A percentile compares a stretch with the other conserved stretches of the same genome.
Conservation (phyloP, 164 flowering plant genomes). For the Dillenia suffruticosa region DNA sequence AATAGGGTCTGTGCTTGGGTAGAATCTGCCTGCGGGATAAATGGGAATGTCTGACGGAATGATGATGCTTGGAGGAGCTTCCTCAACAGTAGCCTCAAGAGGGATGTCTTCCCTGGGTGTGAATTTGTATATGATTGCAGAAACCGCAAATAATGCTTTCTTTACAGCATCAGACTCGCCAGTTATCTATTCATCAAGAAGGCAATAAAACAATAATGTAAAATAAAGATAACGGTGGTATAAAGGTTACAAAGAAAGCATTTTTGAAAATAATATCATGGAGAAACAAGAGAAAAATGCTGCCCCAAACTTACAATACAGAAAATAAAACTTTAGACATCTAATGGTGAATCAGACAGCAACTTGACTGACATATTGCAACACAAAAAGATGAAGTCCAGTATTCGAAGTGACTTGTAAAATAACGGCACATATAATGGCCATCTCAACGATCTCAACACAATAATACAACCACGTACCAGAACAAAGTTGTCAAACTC, state of each 20-base stretch:
- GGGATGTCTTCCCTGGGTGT: constrained; percentile 80
- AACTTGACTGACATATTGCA: neutral
- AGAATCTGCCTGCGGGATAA: constrained; percentile 65
- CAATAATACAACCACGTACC: constrained; percentile 40
- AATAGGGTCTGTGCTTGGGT: constrained; percentile 61
- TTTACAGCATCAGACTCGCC: constrained; percentile 79
- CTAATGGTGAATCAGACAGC: neutral
- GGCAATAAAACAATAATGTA: too few relatives aligned
- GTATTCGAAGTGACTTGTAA: neutral
- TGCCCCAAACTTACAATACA: too few relatives aligned
- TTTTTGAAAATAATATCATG: too few relatives aligned
- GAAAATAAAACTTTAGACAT: too few relatives aligned
- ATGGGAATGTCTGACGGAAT: constrained; percentile 89
- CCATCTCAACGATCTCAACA: neutral
- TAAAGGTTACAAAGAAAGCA: too few relatives aligned
- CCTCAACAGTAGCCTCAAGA: constrained; percentile 64
- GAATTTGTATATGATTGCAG: constrained; percentile 89
- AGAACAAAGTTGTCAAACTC: constrained; percentile 83
- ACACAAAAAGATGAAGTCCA: neutral
- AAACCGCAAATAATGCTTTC: constrained; percentile 78
- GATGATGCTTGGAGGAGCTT: constrained; percentile 72
- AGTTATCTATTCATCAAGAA: constrained; percentile 40
- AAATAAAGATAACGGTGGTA: too few relatives aligned
- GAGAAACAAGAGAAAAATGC: too few relatives aligned
- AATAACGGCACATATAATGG: neutral